Evolutionary conservation across 1,284 basidiomycete genomes (phyloP), one percentile per base, ranked within the genome.

Genomic region (Porogramme epimiltina): DNA sequence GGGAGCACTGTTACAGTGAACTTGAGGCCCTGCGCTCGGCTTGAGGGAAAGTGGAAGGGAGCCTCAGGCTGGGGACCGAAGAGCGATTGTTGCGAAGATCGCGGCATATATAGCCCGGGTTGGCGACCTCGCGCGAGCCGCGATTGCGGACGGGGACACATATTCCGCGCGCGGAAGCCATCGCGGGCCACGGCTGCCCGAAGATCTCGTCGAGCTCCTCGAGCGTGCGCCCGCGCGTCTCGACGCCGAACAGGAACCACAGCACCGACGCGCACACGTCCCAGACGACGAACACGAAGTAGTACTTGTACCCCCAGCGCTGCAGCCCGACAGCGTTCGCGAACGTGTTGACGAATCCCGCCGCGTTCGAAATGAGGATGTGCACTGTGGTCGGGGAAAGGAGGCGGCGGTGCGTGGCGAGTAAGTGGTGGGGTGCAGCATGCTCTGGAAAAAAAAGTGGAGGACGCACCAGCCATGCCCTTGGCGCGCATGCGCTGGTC

Each of bases 201-300:
- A 52, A 52, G 6, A 48, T 25, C 37, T 26, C 51, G 46, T 52
- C 51, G 46, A 52, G 46, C 46, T 52, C 46, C 33, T 52, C 51
- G 31, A 52, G 51, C 31, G 51, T 52, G 37, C 51, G 41, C 1
- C 51, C 51, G 24, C 46, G 51, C 1, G 51, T 52, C 46, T 52
- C 51, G 23, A 48, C 51, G 42, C 45, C 37, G 42, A 52, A 52
- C n/a, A 52, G 42, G 46, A 52, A 48, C 51, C 51, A 52, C 37
- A 52, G 51, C 2, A 36, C 19, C n/a, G 42, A 5, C 16, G 51
- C 51, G 46, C 45, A 48, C 22, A 47, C 38, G 45, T 52, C 43
- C 51, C 51, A 52, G 42, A 45, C 51, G 46, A 52, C 51, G 46
- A 48, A 52, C 20, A 52, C 51, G 51, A 52, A 52, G 51, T 52